Conservation (phyloP, 768 basidiomycete species). For the Rhizopogon salebrosus region DNA sequence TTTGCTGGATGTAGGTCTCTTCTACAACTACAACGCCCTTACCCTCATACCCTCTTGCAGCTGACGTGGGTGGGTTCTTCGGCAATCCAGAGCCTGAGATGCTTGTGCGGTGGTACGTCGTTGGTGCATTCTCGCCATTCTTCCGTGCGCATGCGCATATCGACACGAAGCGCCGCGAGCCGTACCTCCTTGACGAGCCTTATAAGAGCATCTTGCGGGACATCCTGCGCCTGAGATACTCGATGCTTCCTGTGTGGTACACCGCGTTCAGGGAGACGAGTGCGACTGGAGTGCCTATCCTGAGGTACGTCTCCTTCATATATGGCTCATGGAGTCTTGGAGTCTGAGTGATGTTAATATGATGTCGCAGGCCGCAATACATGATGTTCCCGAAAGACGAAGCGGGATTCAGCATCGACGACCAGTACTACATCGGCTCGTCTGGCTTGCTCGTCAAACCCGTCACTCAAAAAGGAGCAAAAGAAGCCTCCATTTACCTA, state of each 20-base stretch:
- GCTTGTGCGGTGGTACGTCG: constrained; percentile 96
- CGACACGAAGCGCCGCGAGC: constrained; percentile 96
- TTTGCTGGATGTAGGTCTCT: constrained; percentile 78
- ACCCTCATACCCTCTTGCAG: constrained; percentile 33
- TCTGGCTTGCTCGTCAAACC: constrained; percentile 92
- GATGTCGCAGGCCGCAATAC: constrained; percentile 80
- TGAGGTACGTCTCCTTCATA: constrained; percentile 51
- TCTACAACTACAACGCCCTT: background rate
- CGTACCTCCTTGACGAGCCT: constrained; percentile 87
- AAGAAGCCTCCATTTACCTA: constrained; percentile 72
- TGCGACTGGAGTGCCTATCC: constrained; percentile 72
- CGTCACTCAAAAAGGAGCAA: constrained; percentile 69
- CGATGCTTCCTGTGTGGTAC: constrained; percentile 91
- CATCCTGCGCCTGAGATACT: constrained; percentile 76
- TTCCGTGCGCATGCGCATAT: constrained; percentile 98
- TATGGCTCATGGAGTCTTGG: too few relatives aligned
- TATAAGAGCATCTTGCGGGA: constrained; percentile 80
- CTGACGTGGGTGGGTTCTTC: constrained; percentile 98
- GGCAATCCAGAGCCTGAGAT: constrained; percentile 94
- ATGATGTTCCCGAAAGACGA: constrained; percentile 88
- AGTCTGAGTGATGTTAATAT: background rate
- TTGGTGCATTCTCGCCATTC: constrained; percentile 93
- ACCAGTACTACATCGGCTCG: constrained; percentile 88
- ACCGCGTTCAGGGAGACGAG: constrained; percentile 93
- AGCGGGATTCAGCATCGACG: constrained; percentile 82